Conservation (phyloP, 176 grass and related monocot genomes). For the Triticum turgidum region DNA sequence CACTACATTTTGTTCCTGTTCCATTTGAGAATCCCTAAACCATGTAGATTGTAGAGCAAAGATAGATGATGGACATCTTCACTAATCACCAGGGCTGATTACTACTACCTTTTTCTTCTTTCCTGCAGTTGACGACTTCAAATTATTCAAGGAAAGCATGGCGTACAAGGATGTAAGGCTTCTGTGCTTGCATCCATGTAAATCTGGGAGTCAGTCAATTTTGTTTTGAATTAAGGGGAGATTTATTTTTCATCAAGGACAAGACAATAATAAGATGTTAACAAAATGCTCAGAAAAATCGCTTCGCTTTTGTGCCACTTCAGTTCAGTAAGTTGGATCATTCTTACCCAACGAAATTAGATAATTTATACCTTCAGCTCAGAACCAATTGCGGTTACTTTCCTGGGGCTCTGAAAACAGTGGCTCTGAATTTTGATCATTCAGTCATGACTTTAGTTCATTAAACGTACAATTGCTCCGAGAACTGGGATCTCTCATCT, state of each 20-base stretch:
- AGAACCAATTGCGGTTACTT: no score
- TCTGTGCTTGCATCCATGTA: constrained; percentile 7
- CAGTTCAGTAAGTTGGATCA: not conserved
- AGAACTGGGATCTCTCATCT: no score
- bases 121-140: constrained; percentile 64
- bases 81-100: not conserved
- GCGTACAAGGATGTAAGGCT: constrained; percentile 69
- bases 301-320: not conserved
- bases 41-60: no score
- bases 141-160: constrained; percentile 54
- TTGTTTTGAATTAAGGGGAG: not conserved
- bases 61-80: constrained; percentile 22
- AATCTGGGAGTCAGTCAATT: not conserved
- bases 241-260: not conserved
- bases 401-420: no score
- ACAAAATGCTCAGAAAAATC: not conserved
- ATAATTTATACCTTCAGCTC: no score
- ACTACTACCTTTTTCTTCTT: constrained; percentile 1
- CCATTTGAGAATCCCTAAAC: no score
- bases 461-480: no score
- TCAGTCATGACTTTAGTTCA: no score
- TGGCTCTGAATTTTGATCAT: no score
- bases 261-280: not conserved
- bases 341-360: not conserved
- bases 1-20: no score